Evolutionary conservation across 257 asterid genomes (phyloP).

Genomic region (Salvia miltiorrhiza): DNA sequence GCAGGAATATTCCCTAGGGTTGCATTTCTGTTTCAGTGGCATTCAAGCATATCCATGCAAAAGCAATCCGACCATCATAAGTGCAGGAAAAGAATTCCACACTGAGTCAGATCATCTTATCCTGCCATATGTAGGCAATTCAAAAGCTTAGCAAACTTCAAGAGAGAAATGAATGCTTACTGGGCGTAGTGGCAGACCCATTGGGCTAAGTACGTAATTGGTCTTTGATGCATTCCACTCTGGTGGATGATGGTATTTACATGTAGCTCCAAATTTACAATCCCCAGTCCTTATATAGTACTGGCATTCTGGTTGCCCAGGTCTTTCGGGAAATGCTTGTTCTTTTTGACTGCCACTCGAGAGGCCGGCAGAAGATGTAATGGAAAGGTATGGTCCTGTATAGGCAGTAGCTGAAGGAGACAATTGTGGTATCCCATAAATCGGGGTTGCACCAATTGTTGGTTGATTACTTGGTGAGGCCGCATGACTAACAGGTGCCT

Average conservation of each 20-base stretch:
- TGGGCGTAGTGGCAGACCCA: constrained; percentile 91
- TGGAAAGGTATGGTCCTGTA: constrained; percentile 63
- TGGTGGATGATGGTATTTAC: constrained; percentile 92
- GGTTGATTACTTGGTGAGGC: constrained; percentile 61
- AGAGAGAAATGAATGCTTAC: constrained; percentile 40
- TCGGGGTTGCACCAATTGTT: constrained; percentile 49
- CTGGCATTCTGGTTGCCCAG: constrained; percentile 86
- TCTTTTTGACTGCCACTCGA: constrained; percentile 63
- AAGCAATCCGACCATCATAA: neutral
- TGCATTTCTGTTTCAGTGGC: neutral
- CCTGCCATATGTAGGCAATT: neutral
- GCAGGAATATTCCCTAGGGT: neutral
- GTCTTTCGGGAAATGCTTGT: constrained; percentile 71
- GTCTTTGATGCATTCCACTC: constrained; percentile 54
- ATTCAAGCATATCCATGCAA: neutral
- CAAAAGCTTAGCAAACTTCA: neutral
- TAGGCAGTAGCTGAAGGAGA: constrained; percentile 80
- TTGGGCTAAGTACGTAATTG: constrained; percentile 61
- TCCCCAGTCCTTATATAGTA: constrained; percentile 80
- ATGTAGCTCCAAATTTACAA: constrained; percentile 81
- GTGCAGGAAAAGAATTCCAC: neutral
- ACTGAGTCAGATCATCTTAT: neutral
- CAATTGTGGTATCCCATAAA: constrained; percentile 64
- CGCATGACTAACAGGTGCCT: constrained; percentile 64
- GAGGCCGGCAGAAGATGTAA: constrained; percentile 61